Conservation (phyloP, 257 asterid genomes). For the Anisodus tanguticus region DNA sequence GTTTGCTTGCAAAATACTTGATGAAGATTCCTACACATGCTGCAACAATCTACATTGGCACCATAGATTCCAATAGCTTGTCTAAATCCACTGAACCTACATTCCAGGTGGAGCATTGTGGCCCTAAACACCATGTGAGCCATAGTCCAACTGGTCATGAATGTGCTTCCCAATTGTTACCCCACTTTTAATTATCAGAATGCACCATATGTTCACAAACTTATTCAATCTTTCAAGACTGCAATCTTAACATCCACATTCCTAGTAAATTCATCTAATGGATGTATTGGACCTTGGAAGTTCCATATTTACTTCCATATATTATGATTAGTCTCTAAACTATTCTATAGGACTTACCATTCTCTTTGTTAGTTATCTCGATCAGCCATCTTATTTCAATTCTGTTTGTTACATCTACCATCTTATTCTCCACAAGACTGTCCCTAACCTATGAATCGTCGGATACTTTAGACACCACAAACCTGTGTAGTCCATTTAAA, state of each 20-base stretch:
- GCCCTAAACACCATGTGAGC: not conserved
- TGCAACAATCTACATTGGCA: not conserved
- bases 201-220: not conserved
- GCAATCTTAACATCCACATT: not conserved
- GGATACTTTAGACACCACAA: not conserved
- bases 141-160: not conserved
- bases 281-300: not conserved
- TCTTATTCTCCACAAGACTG: not conserved
- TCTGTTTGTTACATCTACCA: not conserved
- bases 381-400: not conserved
- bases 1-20: not conserved
- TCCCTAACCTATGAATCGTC: not conserved
- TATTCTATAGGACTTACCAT: not conserved
- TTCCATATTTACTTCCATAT: not conserved
- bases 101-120: slow-evolving; percentile 8
- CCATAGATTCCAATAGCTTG: not conserved
- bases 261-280: not conserved
- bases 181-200: not conserved
- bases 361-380: not conserved
- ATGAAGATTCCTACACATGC: not conserved
- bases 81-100: not conserved
- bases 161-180: not conserved
- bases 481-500: not conserved
- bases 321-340: not conserved
- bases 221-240: not conserved